phyloP scores from a whole-genome alignment of 1,139 yeast species.

The Barnettozyma hawaiiensis region DNA sequence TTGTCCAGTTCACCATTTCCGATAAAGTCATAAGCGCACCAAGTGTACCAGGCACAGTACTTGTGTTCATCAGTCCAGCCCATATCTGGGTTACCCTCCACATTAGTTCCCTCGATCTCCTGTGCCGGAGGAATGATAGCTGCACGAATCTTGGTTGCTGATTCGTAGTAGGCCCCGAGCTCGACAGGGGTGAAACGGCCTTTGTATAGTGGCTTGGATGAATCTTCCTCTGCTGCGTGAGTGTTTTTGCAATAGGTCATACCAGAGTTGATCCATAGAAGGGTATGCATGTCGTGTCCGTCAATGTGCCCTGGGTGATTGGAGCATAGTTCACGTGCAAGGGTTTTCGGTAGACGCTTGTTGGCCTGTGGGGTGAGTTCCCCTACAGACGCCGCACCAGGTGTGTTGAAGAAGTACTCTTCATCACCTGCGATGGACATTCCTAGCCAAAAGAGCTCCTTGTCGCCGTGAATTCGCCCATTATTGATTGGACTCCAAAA shows the following conservation, averaged over 20 bases:
- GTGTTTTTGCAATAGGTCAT: slow-evolving; percentile 44
- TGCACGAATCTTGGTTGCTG: slow-evolving; percentile 14
- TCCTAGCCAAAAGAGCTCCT: slow-evolving; percentile 53
- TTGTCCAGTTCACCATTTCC: slow-evolving; percentile 27
- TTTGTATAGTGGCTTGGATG: slow-evolving; percentile 17
- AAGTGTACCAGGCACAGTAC: slow-evolving; percentile 47
- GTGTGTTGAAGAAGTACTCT: slow-evolving; percentile 32
- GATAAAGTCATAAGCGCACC: slow-evolving; percentile 52
- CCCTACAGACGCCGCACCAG: slow-evolving; percentile 45
- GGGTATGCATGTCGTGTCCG: slow-evolving; percentile 29
- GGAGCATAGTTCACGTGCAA: slow-evolving; percentile 34
- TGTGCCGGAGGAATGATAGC: slow-evolving; percentile 25
- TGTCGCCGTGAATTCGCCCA: slow-evolving; percentile 45
- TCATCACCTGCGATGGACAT: slow-evolving; percentile 47
- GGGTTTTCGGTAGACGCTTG: slow-evolving; percentile 16
- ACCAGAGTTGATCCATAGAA: slow-evolving; percentile 54
- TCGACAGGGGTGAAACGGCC: slow-evolving; percentile 7
- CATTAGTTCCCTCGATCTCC: slow-evolving; percentile 27
- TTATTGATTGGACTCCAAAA: slow-evolving; percentile 22
- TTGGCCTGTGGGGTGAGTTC: slow-evolving; percentile 22
- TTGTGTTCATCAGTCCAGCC: slow-evolving; percentile 51
- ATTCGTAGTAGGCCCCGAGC: slow-evolving; percentile 11
- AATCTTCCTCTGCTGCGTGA: slow-evolving; percentile 14
- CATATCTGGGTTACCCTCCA: slow-evolving; percentile 40
- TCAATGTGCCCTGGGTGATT: slow-evolving; percentile 41